A percentile compares a stretch with the other conserved stretches of the same genome.
Evolutionary conservation across 176 grass and related monocot genomes (phyloP).

Genomic region (Raddia guianensis): DNA sequence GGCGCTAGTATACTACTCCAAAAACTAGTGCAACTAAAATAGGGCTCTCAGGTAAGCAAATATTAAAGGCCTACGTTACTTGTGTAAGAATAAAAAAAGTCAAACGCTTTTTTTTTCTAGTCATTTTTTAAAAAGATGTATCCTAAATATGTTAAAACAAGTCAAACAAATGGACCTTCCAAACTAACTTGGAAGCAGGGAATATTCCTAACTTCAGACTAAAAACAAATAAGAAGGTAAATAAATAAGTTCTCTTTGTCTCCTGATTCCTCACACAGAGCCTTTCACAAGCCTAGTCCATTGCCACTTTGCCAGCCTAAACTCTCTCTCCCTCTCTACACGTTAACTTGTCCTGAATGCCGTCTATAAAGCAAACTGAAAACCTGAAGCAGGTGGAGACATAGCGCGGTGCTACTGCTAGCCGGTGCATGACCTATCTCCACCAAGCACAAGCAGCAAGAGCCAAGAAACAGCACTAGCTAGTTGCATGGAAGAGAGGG

Average conservation of each 20-base stretch:
- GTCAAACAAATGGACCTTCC: no score
- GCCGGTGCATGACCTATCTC: background rate
- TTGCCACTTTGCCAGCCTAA: slow-evolving; percentile 23
- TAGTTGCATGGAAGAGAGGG: slow-evolving; percentile 18
- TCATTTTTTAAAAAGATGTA: no score
- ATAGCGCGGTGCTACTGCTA: background rate
- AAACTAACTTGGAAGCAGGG: no score
- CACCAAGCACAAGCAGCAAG: background rate
- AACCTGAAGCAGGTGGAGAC: slow-evolving; percentile 24
- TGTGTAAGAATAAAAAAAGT: no score
- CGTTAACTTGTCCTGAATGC: slow-evolving; percentile 24
- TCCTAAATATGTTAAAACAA: no score
- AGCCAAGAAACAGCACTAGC: background rate
- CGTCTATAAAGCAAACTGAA: slow-evolving; percentile 58
- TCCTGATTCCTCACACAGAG: slow-evolving; percentile 54
- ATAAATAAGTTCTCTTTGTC: slow-evolving; percentile 21
- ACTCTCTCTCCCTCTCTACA: slow-evolving; percentile 26
- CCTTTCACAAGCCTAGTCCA: slow-evolving; percentile 38
- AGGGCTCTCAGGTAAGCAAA: no score
- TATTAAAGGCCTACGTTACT: no score
- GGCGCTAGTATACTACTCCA: no score
- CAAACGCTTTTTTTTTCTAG: no score
- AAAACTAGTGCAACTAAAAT: no score
- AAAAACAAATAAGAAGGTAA: no score
- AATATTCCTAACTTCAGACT: no score